These are phyloP conservation scores for Malus domestica DNA, from an alignment of 306 rosid species.

Conservation along the genomic window DNA sequence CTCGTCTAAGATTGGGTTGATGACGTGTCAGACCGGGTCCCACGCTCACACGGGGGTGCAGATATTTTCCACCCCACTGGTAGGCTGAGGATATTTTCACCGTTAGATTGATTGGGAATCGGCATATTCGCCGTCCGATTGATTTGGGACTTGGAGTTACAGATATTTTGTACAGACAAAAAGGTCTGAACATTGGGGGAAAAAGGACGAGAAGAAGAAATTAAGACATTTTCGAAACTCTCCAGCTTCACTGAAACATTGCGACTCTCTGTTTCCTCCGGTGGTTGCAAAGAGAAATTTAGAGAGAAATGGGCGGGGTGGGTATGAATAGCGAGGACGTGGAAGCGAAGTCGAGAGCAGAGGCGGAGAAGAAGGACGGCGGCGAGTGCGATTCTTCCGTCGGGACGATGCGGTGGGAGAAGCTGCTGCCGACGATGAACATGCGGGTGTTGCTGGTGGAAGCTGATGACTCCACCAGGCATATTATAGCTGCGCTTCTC, in stretches of 20 bases:
- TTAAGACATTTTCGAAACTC: constrained; percentile 1
- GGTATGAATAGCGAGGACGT: constrained; percentile 38
- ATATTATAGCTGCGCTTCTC: constrained; percentile 84
- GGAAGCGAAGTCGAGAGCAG: constrained; percentile 12
- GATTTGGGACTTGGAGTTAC: background rate
- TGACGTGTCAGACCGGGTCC: constrained; percentile 45
- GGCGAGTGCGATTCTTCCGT: constrained; percentile 30
- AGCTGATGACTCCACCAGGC: constrained; percentile 92
- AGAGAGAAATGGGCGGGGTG: constrained; percentile 49
- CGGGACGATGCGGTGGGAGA: constrained; percentile 73
- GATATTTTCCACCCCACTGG: constrained; percentile 34
- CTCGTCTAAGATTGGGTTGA: constrained; percentile 16
- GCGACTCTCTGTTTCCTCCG: background rate
- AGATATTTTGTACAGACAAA: constrained; percentile 21
- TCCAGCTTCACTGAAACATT: background rate
- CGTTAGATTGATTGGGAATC: constrained; percentile 26
- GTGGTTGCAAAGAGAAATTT: background rate
- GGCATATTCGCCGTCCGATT: constrained; percentile 37
- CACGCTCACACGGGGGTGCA: background rate
- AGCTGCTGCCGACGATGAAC: constrained; percentile 55
- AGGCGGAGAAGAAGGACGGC: constrained; percentile 25
- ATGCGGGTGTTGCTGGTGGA: constrained; percentile 79
- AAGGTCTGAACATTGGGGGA: background rate
- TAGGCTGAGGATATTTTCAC: constrained; percentile 8
- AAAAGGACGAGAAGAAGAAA: background rate